Percentiles rank a stretch among this genome's conserved stretches.
phyloP scores from a whole-genome alignment of 2,329 filamentous ascomycete species.

The Biscogniauxia sp. region DNA sequence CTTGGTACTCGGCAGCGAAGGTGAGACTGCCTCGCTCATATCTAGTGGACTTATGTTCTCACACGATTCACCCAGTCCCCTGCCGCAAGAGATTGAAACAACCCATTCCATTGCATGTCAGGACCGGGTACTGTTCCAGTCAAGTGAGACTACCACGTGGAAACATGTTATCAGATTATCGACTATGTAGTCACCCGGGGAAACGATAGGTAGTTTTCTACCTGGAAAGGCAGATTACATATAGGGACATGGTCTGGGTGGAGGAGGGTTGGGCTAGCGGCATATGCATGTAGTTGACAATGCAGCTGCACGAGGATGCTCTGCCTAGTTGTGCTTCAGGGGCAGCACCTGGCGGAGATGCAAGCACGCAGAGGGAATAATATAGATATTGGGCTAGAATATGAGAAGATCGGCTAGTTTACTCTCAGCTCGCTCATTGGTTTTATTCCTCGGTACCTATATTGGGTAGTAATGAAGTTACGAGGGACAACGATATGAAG shows the following conservation, averaged over 20 bases:
- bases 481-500: not conserved
- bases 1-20: not conserved
- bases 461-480: not conserved
- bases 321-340: not conserved
- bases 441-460: not conserved
- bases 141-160: not conserved
- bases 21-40: not conserved
- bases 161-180: not conserved
- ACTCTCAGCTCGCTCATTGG: too few species aligned
- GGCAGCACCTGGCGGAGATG: not conserved
- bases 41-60: not conserved
- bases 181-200: not conserved
- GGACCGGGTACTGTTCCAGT: not conserved
- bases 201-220: not conserved
- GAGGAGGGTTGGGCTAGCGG: not conserved
- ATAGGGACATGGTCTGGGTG: not conserved
- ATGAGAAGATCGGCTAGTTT: not conserved
- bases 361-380: not conserved
- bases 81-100: not conserved
- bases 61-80: not conserved
- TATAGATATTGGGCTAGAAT: not conserved
- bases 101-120: not conserved
- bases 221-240: not conserved
- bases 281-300: not conserved
- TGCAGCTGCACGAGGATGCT: not conserved